Evolutionary conservation across 2,329 filamentous ascomycete genomes (phyloP).

Genomic region (Colletotrichum sp.): DNA sequence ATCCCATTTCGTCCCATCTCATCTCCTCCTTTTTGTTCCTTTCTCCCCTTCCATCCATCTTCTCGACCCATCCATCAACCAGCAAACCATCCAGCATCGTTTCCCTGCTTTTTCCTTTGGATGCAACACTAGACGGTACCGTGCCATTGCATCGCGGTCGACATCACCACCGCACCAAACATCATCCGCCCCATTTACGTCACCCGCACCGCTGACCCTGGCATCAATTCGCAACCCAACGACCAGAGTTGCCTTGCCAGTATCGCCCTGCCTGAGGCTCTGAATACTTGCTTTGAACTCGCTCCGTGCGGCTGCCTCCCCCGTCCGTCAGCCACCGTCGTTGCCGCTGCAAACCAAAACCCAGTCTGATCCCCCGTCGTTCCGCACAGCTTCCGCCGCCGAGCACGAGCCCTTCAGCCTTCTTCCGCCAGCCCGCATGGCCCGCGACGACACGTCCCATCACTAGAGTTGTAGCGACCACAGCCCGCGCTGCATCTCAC

Average conservation of each 20-base stretch:
- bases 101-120: neutral
- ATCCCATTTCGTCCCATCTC: neutral
- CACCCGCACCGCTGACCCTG: neutral
- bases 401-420: slow-evolving; percentile 9
- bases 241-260: neutral
- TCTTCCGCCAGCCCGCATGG: slow-evolving; percentile 6
- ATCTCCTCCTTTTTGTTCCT: neutral
- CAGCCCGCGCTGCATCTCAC: neutral
- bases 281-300: neutral
- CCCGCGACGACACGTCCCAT: neutral
- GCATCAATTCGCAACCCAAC: neutral
- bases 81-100: neutral
- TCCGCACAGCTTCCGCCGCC: neutral
- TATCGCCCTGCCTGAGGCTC: neutral
- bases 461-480: slow-evolving; percentile 1
- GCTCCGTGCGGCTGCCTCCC: neutral
- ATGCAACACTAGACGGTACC: neutral
- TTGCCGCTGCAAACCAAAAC: neutral
- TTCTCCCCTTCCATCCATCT: neutral
- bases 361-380: neutral
- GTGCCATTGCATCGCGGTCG: neutral
- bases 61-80: neutral
- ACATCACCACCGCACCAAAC: neutral
- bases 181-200: neutral
- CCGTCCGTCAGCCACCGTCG: neutral